Evolutionary conservation across 139 green algal genomes (phyloP), one percentile per base, ranked within the genome.

Genomic region (Chlorella sp.): DNA sequence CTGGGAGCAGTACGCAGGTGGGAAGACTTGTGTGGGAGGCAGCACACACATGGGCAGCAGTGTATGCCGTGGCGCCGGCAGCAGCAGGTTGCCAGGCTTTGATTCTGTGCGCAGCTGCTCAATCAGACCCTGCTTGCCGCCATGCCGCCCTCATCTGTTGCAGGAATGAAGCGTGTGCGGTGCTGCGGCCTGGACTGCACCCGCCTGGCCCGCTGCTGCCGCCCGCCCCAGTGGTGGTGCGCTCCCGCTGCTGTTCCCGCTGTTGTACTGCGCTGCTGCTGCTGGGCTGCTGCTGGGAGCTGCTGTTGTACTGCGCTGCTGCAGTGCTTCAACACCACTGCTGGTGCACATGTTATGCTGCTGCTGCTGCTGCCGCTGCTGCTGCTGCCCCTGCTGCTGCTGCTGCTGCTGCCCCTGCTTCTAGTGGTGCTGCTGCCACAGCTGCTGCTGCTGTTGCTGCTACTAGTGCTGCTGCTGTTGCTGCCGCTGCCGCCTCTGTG

Each of bases 1-100:
- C 88, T 96, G 93, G 93, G 93, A 95, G 83, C 90, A 92, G 78
- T 95, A 95, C 42, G 89, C 90, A 37, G 81, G 88, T 89, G 32
- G n/a, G n/a, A n/a, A n/a, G n/a, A n/a, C n/a, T n/a, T n/a, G n/a
- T n/a, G n/a, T n/a, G n/a, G n/a, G n/a, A n/a, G n/a, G n/a, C n/a
- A n/a, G n/a, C n/a, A n/a, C n/a, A n/a, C 64, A 14, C 34, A 32
- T 26, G 64, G 24, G 64, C 64, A 71, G 5, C 21, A 28, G 64
- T 71, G 64, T 68, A 68, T 18, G 60, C 60, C 60, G 60, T 14
- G 60, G 14, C 18, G 60, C 15, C 15, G 14, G 64, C 64, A 32
- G 64, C 14, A 64, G 19, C 26, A 18, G n/a, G n/a, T 61, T 80
- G 60, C 22, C 1, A 21, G 18, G 60, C 60, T 26, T 30, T 81